These are phyloP conservation scores for Mrakia hoshinonis DNA, from an alignment of 768 basidiomycete species.

Conservation along the genomic window DNA sequence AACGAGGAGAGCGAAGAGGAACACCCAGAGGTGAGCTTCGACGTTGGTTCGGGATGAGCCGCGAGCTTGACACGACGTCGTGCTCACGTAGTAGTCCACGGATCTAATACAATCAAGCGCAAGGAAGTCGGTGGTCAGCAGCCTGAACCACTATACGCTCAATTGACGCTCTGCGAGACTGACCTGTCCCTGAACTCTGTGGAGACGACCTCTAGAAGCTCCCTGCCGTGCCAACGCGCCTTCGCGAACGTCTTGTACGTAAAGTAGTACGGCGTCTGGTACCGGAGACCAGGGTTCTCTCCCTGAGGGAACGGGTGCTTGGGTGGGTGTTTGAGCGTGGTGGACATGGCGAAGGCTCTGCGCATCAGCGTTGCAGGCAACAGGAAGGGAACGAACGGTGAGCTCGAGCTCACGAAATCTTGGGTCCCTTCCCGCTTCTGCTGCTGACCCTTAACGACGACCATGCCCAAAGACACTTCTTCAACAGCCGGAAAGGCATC, in stretches of 20 bases:
- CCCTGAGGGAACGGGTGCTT: slow-evolving; percentile 33
- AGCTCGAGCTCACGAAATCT: background rate
- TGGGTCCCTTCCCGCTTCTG: background rate
- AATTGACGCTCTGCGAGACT: background rate
- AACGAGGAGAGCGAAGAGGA: background rate
- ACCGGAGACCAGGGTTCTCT: slow-evolving; percentile 54
- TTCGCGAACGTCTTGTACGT: slow-evolving; percentile 87
- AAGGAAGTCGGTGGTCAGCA: background rate
- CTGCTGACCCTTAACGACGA: background rate
- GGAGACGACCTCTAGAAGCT: slow-evolving; percentile 68
- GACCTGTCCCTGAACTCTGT: slow-evolving; percentile 90
- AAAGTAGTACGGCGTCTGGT: slow-evolving; percentile 82
- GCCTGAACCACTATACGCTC: background rate
- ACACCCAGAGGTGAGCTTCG: background rate
- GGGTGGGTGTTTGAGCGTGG: background rate
- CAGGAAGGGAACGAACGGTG: no score
- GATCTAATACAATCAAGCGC: background rate
- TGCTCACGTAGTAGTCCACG: slow-evolving; percentile 86
- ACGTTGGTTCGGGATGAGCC: background rate
- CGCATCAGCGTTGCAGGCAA: background rate
- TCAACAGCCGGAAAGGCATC: background rate
- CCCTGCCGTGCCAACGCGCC: slow-evolving; percentile 45
- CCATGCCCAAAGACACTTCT: slow-evolving; percentile 6
- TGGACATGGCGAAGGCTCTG: background rate
- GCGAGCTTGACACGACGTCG: background rate